These are phyloP conservation scores for Mycosphaerella sp. DNA, from an alignment of 2,329 filamentous ascomycete genomes.

Conservation along the genomic window DNA sequence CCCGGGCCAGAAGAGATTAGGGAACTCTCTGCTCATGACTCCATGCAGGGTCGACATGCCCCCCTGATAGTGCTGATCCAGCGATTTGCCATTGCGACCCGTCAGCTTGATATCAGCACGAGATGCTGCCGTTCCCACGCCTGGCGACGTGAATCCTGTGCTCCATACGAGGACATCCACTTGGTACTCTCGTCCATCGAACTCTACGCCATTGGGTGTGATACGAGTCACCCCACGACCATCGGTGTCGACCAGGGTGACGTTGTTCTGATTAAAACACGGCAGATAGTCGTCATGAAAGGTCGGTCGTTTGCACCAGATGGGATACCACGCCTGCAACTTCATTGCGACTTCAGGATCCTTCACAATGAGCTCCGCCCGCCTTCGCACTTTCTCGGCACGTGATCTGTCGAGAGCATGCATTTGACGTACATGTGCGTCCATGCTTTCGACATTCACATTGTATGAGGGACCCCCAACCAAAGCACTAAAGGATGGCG, in stretches of 20 bases:
- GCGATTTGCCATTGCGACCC: conserved; percentile 41
- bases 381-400: conserved; percentile 42
- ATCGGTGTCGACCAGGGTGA: conserved; percentile 55
- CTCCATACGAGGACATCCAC: conserved; percentile 44
- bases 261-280: conserved; percentile 53
- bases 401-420: conserved; percentile 40
- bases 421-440: conserved; percentile 35
- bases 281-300: conserved; percentile 35
- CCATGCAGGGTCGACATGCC: conserved; percentile 51
- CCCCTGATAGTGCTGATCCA: conserved; percentile 40
- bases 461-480: conserved; percentile 33
- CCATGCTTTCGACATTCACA: conserved; percentile 35
- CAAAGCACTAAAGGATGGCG: conserved; percentile 30
- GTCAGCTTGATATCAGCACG: conserved; percentile 23
- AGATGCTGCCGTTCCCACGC: conserved; percentile 27
- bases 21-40: conserved; percentile 44
- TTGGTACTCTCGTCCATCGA: conserved; percentile 44
- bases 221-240: conserved; percentile 47
- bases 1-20: conserved; percentile 49
- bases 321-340: conserved; percentile 55
- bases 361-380: conserved; percentile 48
- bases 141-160: conserved; percentile 40
- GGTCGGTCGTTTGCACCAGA: conserved; percentile 57
- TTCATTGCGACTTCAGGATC: conserved; percentile 46
- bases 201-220: conserved; percentile 45